Conservation (phyloP, 1,284 basidiomycete species). For the Moesziomyces parantarcticus region DNA sequence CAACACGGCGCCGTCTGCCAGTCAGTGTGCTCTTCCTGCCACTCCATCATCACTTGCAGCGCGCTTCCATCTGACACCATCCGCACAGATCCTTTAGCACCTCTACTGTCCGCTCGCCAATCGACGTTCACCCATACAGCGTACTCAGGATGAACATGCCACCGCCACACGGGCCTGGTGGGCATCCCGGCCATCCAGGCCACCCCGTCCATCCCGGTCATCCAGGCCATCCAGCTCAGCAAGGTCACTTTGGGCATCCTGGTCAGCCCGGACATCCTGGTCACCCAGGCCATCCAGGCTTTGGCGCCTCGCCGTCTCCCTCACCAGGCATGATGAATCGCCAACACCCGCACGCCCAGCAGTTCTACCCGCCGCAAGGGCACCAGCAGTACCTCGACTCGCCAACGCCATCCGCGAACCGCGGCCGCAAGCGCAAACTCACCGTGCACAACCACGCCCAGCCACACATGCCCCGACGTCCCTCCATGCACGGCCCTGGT, state of each 20-base stretch:
- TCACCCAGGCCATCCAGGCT: slow-evolving; percentile 35
- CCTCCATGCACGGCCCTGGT: slow-evolving; percentile 30
- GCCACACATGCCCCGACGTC: slow-evolving; percentile 26
- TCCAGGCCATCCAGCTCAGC: slow-evolving; percentile 8
- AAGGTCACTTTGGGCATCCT: slow-evolving; percentile 19
- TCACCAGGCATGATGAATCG: slow-evolving; percentile 40
- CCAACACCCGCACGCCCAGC: slow-evolving; percentile 31
- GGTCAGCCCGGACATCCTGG: slow-evolving; percentile 21
- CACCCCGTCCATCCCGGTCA: slow-evolving; percentile 4
- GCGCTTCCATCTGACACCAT: background rate
- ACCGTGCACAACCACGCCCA: slow-evolving; percentile 21
- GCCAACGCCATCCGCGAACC: slow-evolving; percentile 26
- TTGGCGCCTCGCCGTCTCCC: slow-evolving; percentile 24
- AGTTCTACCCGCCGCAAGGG: slow-evolving; percentile 31
- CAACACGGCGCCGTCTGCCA: background rate
- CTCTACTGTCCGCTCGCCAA: background rate
- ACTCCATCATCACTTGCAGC: slow-evolving; percentile 9
- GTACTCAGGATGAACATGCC: slow-evolving; percentile 43
- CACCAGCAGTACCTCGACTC: slow-evolving; percentile 42
- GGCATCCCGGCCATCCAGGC: slow-evolving; percentile 2
- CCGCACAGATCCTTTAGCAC: background rate
- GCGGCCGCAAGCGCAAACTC: slow-evolving; percentile 47
- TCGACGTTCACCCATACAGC: background rate
- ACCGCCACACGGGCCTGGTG: slow-evolving; percentile 38
- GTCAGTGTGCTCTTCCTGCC: background rate